Conservation (phyloP, 495 filamentous ascomycete species). For the Hypoxylon perforatum region DNA sequence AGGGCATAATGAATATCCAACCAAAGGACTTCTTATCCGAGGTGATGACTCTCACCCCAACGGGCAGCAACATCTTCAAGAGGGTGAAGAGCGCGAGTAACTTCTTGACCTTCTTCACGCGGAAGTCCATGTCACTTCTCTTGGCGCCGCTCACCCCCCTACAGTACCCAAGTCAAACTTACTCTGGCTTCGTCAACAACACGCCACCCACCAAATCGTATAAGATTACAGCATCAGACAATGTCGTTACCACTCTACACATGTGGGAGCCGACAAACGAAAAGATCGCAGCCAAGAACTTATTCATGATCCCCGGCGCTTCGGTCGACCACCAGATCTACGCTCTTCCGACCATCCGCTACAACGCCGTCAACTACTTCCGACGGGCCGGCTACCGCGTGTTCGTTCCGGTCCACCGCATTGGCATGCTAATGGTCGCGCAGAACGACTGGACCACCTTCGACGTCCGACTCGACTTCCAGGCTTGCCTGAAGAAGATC, state of each 20-base stretch:
- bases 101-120: constrained; percentile 68
- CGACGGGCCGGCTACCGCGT: constrained; percentile 67
- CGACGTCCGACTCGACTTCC: constrained; percentile 71
- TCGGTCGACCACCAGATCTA: constrained; percentile 72
- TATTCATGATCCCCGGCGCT: constrained; percentile 72
- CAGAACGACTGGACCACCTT: constrained; percentile 67
- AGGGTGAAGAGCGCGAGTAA: constrained; percentile 56
- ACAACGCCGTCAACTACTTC: constrained; percentile 75
- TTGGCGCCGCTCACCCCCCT: constrained; percentile 65
- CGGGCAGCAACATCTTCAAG: constrained; percentile 56
- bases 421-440: constrained; percentile 65
- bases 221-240: constrained; percentile 60
- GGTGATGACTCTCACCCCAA: constrained; percentile 64
- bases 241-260: constrained; percentile 63
- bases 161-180: constrained; percentile 62
- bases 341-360: constrained; percentile 71
- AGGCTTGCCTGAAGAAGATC: constrained; percentile 67
- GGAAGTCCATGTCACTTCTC: constrained; percentile 65
- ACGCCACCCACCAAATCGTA: constrained; percentile 53
- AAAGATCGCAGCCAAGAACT: constrained; percentile 51
- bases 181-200: constrained; percentile 61
- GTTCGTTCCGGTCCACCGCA: constrained; percentile 69
- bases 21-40: constrained; percentile 66
- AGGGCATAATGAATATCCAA: constrained; percentile 69
- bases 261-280: constrained; percentile 64